Conservation (phyloP, 208 protist species). For the Polymyxa betae region DNA sequence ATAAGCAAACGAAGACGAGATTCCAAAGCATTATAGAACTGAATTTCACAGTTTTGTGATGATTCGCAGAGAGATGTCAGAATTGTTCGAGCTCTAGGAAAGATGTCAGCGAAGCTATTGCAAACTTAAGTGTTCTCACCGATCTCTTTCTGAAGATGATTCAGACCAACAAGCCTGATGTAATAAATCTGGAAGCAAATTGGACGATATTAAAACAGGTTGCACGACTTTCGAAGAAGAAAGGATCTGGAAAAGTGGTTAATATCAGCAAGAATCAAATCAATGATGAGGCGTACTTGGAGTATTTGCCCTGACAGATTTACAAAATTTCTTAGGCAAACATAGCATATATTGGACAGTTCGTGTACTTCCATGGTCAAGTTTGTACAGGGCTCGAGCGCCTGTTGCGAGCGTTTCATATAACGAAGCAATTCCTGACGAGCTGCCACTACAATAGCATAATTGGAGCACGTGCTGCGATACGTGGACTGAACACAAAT, state of each 20-base stretch:
- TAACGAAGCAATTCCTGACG: neutral
- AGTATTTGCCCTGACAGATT: neutral
- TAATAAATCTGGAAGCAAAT: constrained; percentile 10
- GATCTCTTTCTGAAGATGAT: neutral
- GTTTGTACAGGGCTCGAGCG: neutral
- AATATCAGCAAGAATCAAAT: neutral
- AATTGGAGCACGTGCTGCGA: neutral
- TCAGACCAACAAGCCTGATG: neutral
- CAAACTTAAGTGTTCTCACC: neutral
- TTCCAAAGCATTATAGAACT: neutral
- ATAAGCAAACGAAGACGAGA: neutral
- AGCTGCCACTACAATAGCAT: neutral
- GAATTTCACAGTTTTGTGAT: neutral
- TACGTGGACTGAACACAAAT: neutral
- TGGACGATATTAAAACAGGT: neutral
- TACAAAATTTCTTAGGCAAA: neutral
- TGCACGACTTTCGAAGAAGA: neutral
- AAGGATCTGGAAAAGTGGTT: neutral
- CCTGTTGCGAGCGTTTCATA: neutral
- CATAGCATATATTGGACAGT: neutral
- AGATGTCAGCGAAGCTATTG: neutral
- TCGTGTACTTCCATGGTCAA: neutral
- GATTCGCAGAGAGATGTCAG: neutral
- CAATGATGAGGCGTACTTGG: neutral
- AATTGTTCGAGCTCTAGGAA: neutral